A percentile compares a stretch with the other conserved stretches of the same genome.
These are phyloP conservation scores for Paramarasmius palmivorus DNA, from an alignment of 1,284 basidiomycete species.

Conservation along the genomic window DNA sequence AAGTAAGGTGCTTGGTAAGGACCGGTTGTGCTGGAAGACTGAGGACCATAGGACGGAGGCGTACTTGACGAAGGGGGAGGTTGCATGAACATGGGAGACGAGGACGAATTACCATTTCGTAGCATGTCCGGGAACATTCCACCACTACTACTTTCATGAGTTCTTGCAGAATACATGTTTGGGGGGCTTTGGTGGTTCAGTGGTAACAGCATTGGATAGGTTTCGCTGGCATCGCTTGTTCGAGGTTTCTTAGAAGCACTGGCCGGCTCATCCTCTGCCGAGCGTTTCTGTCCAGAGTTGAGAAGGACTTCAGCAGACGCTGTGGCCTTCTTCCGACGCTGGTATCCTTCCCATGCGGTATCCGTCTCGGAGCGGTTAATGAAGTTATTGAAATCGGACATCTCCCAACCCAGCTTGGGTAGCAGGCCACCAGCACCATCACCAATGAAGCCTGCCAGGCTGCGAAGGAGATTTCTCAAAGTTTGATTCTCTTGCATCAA, in stretches of 20 bases:
- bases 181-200: constrained; percentile 40
- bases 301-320: constrained; percentile 25
- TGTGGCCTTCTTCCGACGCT: constrained; percentile 56
- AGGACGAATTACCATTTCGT: constrained; percentile 44
- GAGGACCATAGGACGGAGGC: constrained; percentile 35
- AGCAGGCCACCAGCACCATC: constrained; percentile 80
- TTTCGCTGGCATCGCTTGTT: constrained; percentile 41
- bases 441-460: constrained; percentile 78
- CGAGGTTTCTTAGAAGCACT: constrained; percentile 54
- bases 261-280: constrained; percentile 52
- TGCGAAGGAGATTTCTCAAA: constrained; percentile 76
- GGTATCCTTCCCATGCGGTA: constrained; percentile 87
- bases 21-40: constrained; percentile 28
- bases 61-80: constrained; percentile 39
- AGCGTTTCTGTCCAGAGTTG: constrained; percentile 35
- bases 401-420: constrained; percentile 77
- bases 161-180: constrained; percentile 36
- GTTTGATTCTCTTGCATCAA: constrained; percentile 88
- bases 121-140: constrained; percentile 64
- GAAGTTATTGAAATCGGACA: constrained; percentile 76
- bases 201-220: constrained; percentile 57
- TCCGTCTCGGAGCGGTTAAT: constrained; percentile 87
- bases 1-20: constrained; percentile 59
- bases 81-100: constrained; percentile 66
- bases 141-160: constrained; percentile 39